Evolutionary conservation across 2,329 filamentous ascomycete genomes (phyloP).

Genomic region (Thielaviopsis euricoi): DNA sequence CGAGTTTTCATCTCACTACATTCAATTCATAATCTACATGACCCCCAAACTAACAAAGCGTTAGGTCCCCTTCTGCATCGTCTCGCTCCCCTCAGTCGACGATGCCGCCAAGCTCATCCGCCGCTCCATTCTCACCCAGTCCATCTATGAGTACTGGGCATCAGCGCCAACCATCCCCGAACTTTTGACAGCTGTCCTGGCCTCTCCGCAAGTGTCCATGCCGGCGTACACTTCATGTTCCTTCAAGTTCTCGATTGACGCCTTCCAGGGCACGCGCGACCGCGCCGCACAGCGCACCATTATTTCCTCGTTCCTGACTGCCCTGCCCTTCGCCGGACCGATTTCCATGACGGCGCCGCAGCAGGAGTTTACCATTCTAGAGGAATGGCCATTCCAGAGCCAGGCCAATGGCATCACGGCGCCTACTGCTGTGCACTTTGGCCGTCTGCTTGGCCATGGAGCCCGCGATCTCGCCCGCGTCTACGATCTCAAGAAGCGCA

Average conservation of each 20-base stretch:
- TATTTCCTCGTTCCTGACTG: conserved; percentile 61
- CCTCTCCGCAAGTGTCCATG: not conserved
- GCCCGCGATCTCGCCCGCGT: conserved; percentile 50
- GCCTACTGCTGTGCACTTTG: conserved; percentile 36
- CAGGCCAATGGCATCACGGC: conserved; percentile 35
- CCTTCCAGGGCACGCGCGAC: conserved; percentile 59
- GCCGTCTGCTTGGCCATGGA: conserved; percentile 51
- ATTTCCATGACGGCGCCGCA: conserved; percentile 63
- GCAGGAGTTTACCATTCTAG: conserved; percentile 63
- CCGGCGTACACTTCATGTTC: conserved; percentile 42
- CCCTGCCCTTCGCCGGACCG: conserved; percentile 59
- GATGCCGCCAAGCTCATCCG: conserved; percentile 51
- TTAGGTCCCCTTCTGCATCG: conserved; percentile 82
- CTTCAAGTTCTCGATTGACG: conserved; percentile 75
- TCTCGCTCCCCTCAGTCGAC: conserved; percentile 47
- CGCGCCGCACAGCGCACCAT: conserved; percentile 48
- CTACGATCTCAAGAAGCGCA: conserved; percentile 83
- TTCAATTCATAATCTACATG: not conserved
- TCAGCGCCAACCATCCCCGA: conserved; percentile 46
- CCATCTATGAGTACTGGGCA: conserved; percentile 84
- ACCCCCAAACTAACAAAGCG: not conserved
- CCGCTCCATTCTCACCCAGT: conserved; percentile 67
- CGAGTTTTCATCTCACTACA: not conserved
- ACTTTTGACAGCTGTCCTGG: conserved; percentile 37
- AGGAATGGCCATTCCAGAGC: conserved; percentile 53